Evolutionary conservation across 192 early-diverging fungal genomes (phyloP).

Genomic region (Coemansia umbellata): DNA sequence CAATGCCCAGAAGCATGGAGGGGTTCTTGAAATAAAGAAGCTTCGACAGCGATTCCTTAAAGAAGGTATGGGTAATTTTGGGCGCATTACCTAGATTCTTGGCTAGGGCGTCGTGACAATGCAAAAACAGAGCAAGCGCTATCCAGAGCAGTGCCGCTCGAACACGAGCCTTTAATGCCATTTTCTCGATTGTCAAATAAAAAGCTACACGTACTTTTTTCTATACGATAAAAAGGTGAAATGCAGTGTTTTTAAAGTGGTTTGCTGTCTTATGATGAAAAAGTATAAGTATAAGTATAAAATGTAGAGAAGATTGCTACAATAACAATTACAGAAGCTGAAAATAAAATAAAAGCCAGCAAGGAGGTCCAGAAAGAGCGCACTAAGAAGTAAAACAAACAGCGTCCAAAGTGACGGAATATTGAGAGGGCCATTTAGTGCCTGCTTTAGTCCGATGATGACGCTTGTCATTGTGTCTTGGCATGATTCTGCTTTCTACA

Average conservation of each 20-base stretch:
- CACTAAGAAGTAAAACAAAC: too few species aligned
- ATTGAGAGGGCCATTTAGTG: too few species aligned
- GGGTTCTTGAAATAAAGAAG: conserved; percentile 47
- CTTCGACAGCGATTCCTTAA: conserved; percentile 34
- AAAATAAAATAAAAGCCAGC: neutral
- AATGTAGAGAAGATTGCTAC: neutral
- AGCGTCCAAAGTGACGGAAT: too few species aligned
- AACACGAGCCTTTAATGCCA: neutral
- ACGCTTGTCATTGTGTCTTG: too few species aligned
- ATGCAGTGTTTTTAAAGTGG: neutral
- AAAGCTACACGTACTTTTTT: too few species aligned
- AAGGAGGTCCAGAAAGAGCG: neutral
- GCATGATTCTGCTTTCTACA: too few species aligned
- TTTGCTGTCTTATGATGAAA: too few species aligned
- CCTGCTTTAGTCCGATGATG: too few species aligned
- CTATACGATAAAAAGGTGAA: too few species aligned
- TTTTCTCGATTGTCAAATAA: neutral
- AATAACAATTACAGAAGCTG: neutral
- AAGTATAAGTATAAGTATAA: neutral
- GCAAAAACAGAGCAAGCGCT: conserved; percentile 8
- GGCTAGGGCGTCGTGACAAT: neutral
- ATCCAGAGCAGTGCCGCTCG: neutral
- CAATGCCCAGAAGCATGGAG: conserved; percentile 52
- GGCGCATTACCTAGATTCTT: conserved; percentile 15
- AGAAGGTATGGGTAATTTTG: conserved; percentile 30